A percentile compares a stretch with the other conserved stretches of the same genome.
phyloP scores from a whole-genome alignment of 1,284 basidiomycete species.

The Ustilago sp. region DNA sequence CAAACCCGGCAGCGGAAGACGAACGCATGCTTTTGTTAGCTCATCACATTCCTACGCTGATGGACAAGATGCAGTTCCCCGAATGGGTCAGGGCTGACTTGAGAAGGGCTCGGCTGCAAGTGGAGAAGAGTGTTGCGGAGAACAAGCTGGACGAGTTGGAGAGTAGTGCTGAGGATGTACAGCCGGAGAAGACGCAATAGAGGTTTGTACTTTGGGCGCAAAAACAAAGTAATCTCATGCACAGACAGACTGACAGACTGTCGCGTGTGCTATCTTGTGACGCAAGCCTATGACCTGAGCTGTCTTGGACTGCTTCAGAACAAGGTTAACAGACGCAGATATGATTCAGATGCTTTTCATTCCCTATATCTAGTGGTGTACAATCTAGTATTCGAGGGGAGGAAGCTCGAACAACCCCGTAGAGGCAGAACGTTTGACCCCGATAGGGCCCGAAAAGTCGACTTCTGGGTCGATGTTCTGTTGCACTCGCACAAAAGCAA shows the following conservation, averaged over 20 bases:
- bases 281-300: background rate
- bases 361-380: background rate
- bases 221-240: background rate
- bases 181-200: conserved; percentile 31
- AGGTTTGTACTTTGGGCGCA: background rate
- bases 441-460: conserved; percentile 41
- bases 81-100: conserved; percentile 50
- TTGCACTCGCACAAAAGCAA: background rate
- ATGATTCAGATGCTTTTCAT: no score
- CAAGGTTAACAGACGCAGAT: background rate
- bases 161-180: conserved; percentile 26
- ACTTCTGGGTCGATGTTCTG: conserved; percentile 48
- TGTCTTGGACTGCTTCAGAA: background rate
- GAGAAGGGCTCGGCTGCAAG: conserved; percentile 46
- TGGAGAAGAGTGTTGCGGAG: conserved; percentile 33
- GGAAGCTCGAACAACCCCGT: conserved; percentile 38
- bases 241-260: background rate
- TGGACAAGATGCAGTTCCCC: conserved; percentile 48
- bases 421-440: conserved; percentile 39
- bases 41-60: conserved; percentile 41
- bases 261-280: no score
- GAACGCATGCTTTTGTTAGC: conserved; percentile 40
- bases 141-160: conserved; percentile 52
- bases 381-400: conserved; percentile 23
- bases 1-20: conserved; percentile 11